These are phyloP conservation scores for Leavenworthia alabamica DNA, from an alignment of 345 rosid genomes.

Conservation along the genomic window DNA sequence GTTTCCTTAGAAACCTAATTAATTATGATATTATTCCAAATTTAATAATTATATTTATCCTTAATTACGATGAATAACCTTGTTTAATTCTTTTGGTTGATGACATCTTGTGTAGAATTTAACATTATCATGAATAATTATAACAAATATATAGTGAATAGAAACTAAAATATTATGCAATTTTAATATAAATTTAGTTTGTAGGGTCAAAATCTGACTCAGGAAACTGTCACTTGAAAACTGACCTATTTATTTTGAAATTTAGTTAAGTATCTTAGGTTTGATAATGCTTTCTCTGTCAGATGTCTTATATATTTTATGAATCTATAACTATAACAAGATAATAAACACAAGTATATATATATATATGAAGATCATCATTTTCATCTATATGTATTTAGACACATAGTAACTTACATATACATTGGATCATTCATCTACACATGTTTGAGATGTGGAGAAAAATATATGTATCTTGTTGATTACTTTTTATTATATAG, in stretches of 20 bases:
- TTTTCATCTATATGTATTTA: background rate
- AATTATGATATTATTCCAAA: background rate
- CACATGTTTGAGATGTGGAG: background rate
- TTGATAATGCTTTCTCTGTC: background rate
- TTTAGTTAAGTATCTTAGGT: background rate
- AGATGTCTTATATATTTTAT: too few relatives aligned
- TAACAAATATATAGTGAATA: slow-evolving; percentile 4
- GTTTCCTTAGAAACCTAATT: background rate
- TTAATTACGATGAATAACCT: background rate
- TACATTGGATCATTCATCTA: background rate
- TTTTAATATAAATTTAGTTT: background rate
- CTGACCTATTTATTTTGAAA: background rate
- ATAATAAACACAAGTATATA: too few relatives aligned
- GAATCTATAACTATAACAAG: too few relatives aligned
- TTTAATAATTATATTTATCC: too few relatives aligned
- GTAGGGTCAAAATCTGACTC: slow-evolving; percentile 26
- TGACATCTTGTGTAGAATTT: slow-evolving; percentile 4
- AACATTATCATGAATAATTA: background rate
- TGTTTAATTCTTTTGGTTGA: background rate
- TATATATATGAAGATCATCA: background rate
- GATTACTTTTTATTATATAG: too few relatives aligned
- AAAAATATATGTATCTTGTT: too few relatives aligned
- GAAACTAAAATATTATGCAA: slow-evolving; percentile 6
- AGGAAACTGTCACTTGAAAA: slow-evolving; percentile 23
- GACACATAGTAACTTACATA: background rate